Conservation (phyloP, 2,329 filamentous ascomycete species). For the Trichoderma simmonsii region DNA sequence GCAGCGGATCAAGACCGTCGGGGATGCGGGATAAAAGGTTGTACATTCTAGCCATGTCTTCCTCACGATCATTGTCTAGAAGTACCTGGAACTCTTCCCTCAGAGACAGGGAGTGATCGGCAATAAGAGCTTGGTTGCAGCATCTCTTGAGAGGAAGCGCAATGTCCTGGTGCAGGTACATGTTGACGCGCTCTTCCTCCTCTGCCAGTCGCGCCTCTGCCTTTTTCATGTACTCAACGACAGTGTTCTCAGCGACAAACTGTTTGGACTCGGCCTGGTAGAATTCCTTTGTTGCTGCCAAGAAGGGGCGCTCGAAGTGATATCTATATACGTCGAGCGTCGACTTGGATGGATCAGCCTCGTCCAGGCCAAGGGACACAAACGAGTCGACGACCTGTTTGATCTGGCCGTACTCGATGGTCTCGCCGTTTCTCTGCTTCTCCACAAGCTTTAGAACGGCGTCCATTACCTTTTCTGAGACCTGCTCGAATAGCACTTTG, state of each 20-base stretch:
- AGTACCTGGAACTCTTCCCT: conserved; percentile 94
- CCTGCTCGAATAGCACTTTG: conserved; percentile 79
- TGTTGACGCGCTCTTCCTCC: conserved; percentile 87
- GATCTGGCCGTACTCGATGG: conserved; percentile 94
- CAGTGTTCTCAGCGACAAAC: conserved; percentile 93
- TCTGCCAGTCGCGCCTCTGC: conserved; percentile 85
- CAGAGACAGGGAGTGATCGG: conserved; percentile 79
- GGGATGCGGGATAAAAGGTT: conserved; percentile 83
- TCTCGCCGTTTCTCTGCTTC: conserved; percentile 96
- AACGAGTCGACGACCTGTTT: conserved; percentile 97
- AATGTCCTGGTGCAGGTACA: conserved; percentile 91
- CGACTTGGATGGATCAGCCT: conserved; percentile 87
- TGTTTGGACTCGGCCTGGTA: conserved; percentile 90
- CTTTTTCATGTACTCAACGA: conserved; percentile 99
- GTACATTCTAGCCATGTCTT: conserved; percentile 97
- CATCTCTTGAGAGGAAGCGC: conserved; percentile 77
- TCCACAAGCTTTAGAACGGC: conserved; percentile 93
- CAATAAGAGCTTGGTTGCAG: conserved; percentile 86
- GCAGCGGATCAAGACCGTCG: conserved; percentile 84
- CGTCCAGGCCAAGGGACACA: conserved; percentile 89
- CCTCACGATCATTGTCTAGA: conserved; percentile 88
- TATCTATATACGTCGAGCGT: conserved; percentile 92
- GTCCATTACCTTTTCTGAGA: conserved; percentile 87
- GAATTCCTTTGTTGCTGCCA: conserved; percentile 77
- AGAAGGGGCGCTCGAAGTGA: conserved; percentile 91